A percentile compares a stretch with the other conserved stretches of the same genome.
phyloP scores from a whole-genome alignment of 371 early-diverging fungal genomes.

The Mortierella sp. region DNA sequence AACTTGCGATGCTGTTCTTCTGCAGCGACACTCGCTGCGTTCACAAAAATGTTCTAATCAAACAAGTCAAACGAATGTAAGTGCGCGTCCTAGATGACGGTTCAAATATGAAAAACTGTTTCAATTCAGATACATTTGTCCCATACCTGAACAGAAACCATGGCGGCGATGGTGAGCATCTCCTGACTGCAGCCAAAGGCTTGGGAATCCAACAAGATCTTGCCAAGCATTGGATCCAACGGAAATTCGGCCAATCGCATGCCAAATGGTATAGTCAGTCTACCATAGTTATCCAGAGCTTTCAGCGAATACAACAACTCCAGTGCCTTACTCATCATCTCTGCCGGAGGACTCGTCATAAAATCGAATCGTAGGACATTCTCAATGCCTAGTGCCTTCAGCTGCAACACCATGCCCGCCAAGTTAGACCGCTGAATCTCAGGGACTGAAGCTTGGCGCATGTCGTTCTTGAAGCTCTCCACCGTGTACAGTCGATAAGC shows the following conservation, averaged over 20 bases:
- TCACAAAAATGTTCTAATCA: constrained; percentile 72
- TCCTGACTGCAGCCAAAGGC: constrained; percentile 83
- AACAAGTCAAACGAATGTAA: neutral
- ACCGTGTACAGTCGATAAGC: constrained; percentile 96
- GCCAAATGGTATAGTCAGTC: constrained; percentile 86
- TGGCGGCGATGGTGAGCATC: constrained; percentile 86
- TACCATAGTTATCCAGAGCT: constrained; percentile 71
- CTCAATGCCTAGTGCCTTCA: constrained; percentile 95
- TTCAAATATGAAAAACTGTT: neutral
- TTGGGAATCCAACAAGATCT: constrained; percentile 77
- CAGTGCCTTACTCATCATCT: constrained; percentile 68
- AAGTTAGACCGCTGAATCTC: constrained; percentile 97
- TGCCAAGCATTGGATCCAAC: constrained; percentile 82
- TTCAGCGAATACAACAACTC: constrained; percentile 62
- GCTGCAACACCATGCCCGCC: constrained; percentile 84
- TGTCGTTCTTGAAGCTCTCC: constrained; percentile 79
- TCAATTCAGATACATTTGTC: no score
- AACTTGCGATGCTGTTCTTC: constrained; percentile 80
- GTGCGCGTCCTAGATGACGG: no score
- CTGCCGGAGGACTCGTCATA: constrained; percentile 69
- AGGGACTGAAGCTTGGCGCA: constrained; percentile 90
- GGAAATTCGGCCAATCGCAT: constrained; percentile 87
- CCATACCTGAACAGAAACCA: constrained; percentile 82
- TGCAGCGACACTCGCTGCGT: constrained; percentile 66
- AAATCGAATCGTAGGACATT: constrained; percentile 97